Percentiles rank a stretch among this genome's conserved stretches.
These are phyloP conservation scores for Neurospora pannonica DNA, from an alignment of 495 filamentous ascomycete genomes.

Conservation along the genomic window DNA sequence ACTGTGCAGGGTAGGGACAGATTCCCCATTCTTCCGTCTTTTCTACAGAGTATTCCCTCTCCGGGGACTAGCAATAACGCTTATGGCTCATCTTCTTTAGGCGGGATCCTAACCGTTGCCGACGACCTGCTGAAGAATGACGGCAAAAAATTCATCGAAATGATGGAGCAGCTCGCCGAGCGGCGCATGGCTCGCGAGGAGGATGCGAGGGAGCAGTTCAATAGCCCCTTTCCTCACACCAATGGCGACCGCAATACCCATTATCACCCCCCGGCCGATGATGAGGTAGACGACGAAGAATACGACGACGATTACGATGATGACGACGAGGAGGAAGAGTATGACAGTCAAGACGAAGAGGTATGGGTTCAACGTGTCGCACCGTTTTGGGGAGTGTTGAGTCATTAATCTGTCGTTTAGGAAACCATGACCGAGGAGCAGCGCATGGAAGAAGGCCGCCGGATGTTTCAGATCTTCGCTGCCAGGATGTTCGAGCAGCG, in stretches of 20 bases:
- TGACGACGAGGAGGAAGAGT: conserved; percentile 80
- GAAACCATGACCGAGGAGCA: conserved; percentile 96
- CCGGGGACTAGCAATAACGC: conserved; percentile 25
- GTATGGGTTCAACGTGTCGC: conserved; percentile 12
- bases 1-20: conserved; percentile 80
- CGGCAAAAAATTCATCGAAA: conserved; percentile 99
- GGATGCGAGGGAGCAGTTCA: conserved; percentile 66
- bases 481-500: conserved; percentile 98
- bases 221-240: conserved; percentile 49
- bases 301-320: conserved; percentile 58
- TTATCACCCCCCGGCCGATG: conserved; percentile 46
- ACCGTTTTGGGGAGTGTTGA: neutral
- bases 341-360: conserved; percentile 83
- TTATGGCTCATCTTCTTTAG: conserved; percentile 48
- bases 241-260: conserved; percentile 37
- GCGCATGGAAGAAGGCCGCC: conserved; percentile 94
- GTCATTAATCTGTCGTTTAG: conserved; percentile 42
- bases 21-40: conserved; percentile 28
- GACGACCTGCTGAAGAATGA: conserved; percentile 98
- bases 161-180: conserved; percentile 99
- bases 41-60: conserved; percentile 28
- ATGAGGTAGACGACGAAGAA: conserved; percentile 64
- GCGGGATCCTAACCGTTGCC: conserved; percentile 96
- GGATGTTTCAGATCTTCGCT: conserved; percentile 99
- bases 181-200: conserved; percentile 94